Conservation (phyloP, 192 early-diverging fungal genomes). For the Podila horticola region DNA sequence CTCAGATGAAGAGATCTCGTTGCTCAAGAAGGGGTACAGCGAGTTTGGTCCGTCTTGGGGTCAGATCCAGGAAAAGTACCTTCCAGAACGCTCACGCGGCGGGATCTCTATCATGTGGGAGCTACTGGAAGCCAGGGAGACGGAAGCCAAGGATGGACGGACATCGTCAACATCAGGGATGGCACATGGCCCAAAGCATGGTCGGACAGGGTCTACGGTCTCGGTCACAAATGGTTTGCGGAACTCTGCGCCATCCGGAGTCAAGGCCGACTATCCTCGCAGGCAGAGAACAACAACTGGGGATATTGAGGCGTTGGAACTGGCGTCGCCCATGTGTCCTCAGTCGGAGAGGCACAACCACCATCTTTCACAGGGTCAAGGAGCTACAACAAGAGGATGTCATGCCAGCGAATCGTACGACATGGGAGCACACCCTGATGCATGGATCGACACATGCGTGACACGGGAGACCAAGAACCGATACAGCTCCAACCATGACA, state of each 20-base stretch:
- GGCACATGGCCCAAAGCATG: neutral
- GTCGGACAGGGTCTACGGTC: neutral
- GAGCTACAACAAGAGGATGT: too few relatives aligned
- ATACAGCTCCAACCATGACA: too few relatives aligned
- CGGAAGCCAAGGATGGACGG: neutral
- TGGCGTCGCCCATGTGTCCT: neutral
- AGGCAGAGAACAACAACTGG: slow-evolving; percentile 3
- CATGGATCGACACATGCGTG: too few relatives aligned
- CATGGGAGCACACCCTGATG: too few relatives aligned
- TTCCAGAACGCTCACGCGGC: slow-evolving; percentile 33
- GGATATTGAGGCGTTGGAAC: slow-evolving; percentile 12
- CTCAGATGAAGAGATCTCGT: slow-evolving; percentile 30
- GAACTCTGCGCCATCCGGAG: neutral
- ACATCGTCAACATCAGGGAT: neutral
- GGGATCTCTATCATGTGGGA: slow-evolving; percentile 50
- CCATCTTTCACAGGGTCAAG: too few relatives aligned
- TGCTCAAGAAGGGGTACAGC: slow-evolving; percentile 30
- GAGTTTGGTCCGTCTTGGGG: slow-evolving; percentile 51
- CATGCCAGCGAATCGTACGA: too few relatives aligned
- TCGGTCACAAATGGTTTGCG: neutral
- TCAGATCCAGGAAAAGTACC: slow-evolving; percentile 48
- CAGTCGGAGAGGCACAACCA: too few relatives aligned
- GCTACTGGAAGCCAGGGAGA: slow-evolving; percentile 26
- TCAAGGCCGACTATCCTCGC: neutral
- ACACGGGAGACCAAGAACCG: too few relatives aligned